phyloP scores from a whole-genome alignment of 306 rosid genomes.

The Cotoneaster glaucophyllus region DNA sequence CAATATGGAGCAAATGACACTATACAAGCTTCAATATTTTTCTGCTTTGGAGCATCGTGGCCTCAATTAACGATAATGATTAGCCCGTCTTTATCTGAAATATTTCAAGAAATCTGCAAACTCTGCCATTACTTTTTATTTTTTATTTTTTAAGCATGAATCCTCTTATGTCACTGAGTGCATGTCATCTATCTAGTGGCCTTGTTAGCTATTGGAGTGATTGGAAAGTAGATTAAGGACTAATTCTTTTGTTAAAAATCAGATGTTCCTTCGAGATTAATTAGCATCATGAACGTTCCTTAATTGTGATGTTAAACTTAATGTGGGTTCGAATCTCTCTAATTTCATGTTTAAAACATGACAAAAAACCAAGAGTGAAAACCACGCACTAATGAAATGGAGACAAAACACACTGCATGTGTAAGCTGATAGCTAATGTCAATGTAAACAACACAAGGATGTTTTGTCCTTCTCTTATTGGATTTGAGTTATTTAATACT shows the following conservation, averaged over 20 bases:
- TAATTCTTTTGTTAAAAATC: conserved; percentile 9
- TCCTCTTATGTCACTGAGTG: conserved; percentile 9
- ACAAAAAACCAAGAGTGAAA: conserved; percentile 19
- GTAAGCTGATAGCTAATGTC: conserved; percentile 6
- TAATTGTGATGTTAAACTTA: neutral
- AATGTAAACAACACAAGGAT: conserved; percentile 29
- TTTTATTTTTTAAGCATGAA: conserved; percentile 13
- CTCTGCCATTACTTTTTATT: neutral
- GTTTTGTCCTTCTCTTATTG: conserved; percentile 25
- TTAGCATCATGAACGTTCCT: neutral
- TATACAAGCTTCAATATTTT: conserved; percentile 24
- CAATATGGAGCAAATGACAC: conserved; percentile 34
- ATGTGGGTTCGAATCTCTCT: conserved; percentile 10
- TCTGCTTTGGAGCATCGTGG: conserved; percentile 30
- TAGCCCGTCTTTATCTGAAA: neutral
- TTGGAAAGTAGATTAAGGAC: neutral
- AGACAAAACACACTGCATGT: conserved; percentile 12
- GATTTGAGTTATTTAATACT: conserved; percentile 7
- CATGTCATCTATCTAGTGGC: conserved; percentile 4
- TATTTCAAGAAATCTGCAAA: neutral
- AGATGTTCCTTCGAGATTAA: neutral
- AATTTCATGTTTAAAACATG: neutral
- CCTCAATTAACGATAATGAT: conserved; percentile 26
- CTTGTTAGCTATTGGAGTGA: conserved; percentile 4
- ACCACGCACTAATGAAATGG: conserved; percentile 28